phyloP scores from a whole-genome alignment of 2,329 filamentous ascomycete species.

The Trichoderma atroviride region DNA sequence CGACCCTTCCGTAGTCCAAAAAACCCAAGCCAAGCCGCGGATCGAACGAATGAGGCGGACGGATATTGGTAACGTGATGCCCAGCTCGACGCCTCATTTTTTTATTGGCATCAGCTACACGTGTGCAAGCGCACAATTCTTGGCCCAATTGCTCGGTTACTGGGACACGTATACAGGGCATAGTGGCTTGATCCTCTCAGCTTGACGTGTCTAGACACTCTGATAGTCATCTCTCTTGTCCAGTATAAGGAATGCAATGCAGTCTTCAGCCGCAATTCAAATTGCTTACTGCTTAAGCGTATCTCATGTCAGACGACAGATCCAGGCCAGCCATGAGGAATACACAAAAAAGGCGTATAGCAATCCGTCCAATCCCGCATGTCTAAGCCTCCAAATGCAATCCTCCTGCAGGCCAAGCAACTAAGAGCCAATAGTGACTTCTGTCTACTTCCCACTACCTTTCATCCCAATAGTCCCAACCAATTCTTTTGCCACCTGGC shows the following conservation, averaged over 20 bases:
- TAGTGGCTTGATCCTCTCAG: slow-evolving; percentile 7
- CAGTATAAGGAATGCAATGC: background rate
- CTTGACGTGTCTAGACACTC: background rate
- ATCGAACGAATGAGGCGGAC: slow-evolving; percentile 8
- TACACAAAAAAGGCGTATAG: background rate
- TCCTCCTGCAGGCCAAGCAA: background rate
- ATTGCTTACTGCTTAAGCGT: slow-evolving; percentile 9
- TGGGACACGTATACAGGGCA: slow-evolving; percentile 1
- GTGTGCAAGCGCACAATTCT: background rate
- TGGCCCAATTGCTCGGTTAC: background rate
- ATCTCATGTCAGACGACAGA: background rate
- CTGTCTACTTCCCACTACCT: slow-evolving; percentile 18
- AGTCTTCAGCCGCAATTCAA: background rate
- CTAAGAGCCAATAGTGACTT: slow-evolving; percentile 1
- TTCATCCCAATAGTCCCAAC: background rate
- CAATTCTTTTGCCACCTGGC: background rate
- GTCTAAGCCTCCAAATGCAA: background rate
- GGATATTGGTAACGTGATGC: slow-evolving; percentile 21
- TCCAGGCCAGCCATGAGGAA: background rate
- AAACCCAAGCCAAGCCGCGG: background rate
- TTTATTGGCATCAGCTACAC: background rate
- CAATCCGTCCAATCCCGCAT: slow-evolving; percentile 4
- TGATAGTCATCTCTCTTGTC: background rate
- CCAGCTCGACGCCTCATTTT: background rate
- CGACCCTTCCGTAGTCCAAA: slow-evolving; percentile 17